Conservation (phyloP, 176 grass and related monocot species). For the Urochloa ruziziensis region DNA sequence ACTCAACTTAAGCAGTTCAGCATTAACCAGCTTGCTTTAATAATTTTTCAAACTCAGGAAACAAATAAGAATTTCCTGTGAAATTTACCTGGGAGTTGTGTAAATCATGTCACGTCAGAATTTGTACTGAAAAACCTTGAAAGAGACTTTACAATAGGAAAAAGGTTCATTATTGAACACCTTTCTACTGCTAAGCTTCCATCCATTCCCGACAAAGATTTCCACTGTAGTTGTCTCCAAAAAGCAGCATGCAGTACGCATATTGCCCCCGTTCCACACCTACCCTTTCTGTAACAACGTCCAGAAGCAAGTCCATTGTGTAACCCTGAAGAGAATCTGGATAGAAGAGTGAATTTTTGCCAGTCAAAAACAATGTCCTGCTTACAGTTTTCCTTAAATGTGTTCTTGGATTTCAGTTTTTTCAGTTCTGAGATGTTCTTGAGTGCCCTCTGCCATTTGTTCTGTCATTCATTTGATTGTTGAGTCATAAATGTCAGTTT, state of each 20-base stretch:
- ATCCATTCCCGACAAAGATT: not conserved
- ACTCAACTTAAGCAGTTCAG: not conserved
- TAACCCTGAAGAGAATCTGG: not conserved
- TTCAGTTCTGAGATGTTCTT: not conserved
- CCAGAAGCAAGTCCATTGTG: not conserved
- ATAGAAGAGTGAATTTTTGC: not conserved
- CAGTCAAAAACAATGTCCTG: not conserved
- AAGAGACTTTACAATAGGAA: not conserved
- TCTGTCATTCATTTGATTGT: not conserved
- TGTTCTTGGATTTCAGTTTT: not conserved
- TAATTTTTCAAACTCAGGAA: not conserved
- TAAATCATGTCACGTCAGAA: not conserved
- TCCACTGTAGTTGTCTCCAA: no score
- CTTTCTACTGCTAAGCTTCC: not conserved
- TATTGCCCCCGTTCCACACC: not conserved
- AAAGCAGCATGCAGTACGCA: not conserved
- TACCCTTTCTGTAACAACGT: not conserved
- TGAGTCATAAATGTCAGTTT: not conserved
- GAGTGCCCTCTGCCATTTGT: not conserved
- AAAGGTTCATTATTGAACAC: not conserved
- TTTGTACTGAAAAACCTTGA: not conserved
- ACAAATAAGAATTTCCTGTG: not conserved
- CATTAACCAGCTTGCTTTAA: not conserved
- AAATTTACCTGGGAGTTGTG: not conserved
- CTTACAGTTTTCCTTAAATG: not conserved